Base-by-base conservation (phyloP, 805 yeast species). In the Cyberlindnera americana region DNA sequence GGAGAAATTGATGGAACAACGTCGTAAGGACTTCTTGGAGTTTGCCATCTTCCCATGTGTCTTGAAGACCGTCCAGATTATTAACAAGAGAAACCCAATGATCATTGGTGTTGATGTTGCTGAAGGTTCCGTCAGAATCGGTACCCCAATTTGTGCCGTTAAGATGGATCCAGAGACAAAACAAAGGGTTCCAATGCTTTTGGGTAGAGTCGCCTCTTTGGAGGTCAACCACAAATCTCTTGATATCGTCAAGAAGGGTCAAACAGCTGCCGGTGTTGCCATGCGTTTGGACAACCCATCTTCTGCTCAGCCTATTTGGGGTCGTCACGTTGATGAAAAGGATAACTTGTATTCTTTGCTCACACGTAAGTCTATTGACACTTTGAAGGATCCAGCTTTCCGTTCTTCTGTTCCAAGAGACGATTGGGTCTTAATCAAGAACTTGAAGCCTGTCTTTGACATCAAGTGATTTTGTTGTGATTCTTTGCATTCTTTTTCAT, bases 81-180 rank as follows among this genome's bases (percentile, higher is more conserved):
- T 93, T 65, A 93, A 93, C 81, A 91, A 91, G 72, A 86, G 99
- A 69, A 88, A 90, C 64, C 99, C 99, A 47, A 93, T 93, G 98
- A 90, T 93, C 60, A 86, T 93, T 59, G 99, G 99, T 79, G 98
- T 93, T 43, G 99, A 93, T 61, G 95, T 93, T 44, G 64, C 77
- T 32, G 98, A 93, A 61, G 99, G 99, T 57, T 72, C 83, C 33
- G 75, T 93, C 30, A 78, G 90, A 47, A 65, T 85, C 30, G 99
- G 99, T 43, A 90, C 99, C 6, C 99, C 99, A 47, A 87, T 93
- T 44, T 83, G 95, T 70, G 89, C 91, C 19, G 97, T 93, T 33
- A 89, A 88, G 64, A 69, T 72, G 30, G 96, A 91, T 60, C 96
- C 97, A 30, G 73, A 72, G 14, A 87, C 96, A 0, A 85, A 86